Base-by-base conservation (phyloP, 2,329 filamentous ascomycete species). In the Hypoxylon sp. region DNA sequence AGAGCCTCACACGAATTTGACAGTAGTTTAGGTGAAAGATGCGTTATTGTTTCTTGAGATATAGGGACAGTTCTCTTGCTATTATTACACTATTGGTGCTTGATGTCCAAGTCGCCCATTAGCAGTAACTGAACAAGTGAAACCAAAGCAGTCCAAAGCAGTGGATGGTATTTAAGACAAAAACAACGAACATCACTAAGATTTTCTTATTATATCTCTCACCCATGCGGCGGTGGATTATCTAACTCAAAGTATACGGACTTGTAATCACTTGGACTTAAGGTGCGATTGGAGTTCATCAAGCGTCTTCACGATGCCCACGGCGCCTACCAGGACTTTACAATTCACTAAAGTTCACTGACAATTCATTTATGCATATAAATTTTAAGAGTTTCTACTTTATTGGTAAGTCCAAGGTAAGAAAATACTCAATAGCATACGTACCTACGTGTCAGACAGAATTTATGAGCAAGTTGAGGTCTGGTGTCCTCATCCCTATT, bases 1-100 rank as follows among this genome's bases (percentile, higher is more conserved):
- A 63, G 67, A 67, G 59, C 54, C 59, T 70, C 53, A 48, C 31
- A 37, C 26, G 42, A 54, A 58, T 47, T 19, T 24, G 24, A 17
- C 51, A 11, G n/a, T 24, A 33, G 33, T 44, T 55, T 9, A 19
- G n/a, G 22, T 17, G 9, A 47, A 35, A 22, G n/a, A 14, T 39
- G 11, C 26, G 19, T 50, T 29, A 35, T 50, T 37, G 14, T 19
- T 52, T 60, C 14, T 19, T 53, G 35, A 47, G 17, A 37, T 17
- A 8, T 14, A 13, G 13, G 17, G 2, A n/a, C 17, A 33, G 29
- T 37, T 47, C 39, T 58, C 19, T 24, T 35, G 39, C 24, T 46
- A 14, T 19, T n/a, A 44, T 9, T 35, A 6, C 42, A 19, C 14
- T 22, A 37, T 54, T 54, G 51, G 51, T 33, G 17, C 6, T 22